Evolutionary conservation across 352 stramenopile genomes (phyloP), one percentile per base, ranked within the genome.

Genomic region (Phytophthora europaea): DNA sequence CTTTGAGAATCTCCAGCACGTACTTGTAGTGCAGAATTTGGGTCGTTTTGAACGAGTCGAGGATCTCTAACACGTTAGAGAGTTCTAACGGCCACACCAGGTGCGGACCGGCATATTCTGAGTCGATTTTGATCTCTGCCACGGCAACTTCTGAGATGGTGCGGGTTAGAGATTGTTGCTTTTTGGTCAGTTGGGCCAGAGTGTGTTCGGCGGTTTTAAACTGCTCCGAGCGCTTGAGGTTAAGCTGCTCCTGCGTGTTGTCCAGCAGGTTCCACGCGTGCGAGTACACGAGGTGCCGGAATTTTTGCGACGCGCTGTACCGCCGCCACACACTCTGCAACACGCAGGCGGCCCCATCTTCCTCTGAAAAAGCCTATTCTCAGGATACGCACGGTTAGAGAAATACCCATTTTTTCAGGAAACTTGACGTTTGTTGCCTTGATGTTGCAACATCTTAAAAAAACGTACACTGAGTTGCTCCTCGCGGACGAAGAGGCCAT

Each of bases 31-130:
- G 92, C 34, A 98, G 70, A 1, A 97, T 70, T 31, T 87, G 75
- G 23, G 89, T 94, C 43, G 89, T 90, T 69, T 98, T 98, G 66
- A 98, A 98, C 6, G 94, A 84, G 59, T 98, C 92, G 38, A 98
- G 76, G 79, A 98, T 90, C 12, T 91, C 81, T 43, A 98, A 65
- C 36, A 98, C 90, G 64, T 94, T 95, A 6, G 89, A 75, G 12
- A 97, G 79, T 20, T 86, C 85, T 65, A 98, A 69, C 6, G 94
- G 94, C 84, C 96, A 98, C 16, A 77, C 71, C 15, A 98, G 62
- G 40, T 85, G 88, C 6, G 91, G 89, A 0, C 93, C 93, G 1
- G 79, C 69, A 67, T 98, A 98, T 26, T 92, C 82, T 1, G 82
- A 53, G 0, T 78, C 70, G 2, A 94, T 72, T 22, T 70, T 62